Percentiles rank a stretch among this genome's conserved stretches.
Evolutionary conservation across 495 filamentous ascomycete genomes (phyloP).

Genomic region (Cercophora newfieldiana): DNA sequence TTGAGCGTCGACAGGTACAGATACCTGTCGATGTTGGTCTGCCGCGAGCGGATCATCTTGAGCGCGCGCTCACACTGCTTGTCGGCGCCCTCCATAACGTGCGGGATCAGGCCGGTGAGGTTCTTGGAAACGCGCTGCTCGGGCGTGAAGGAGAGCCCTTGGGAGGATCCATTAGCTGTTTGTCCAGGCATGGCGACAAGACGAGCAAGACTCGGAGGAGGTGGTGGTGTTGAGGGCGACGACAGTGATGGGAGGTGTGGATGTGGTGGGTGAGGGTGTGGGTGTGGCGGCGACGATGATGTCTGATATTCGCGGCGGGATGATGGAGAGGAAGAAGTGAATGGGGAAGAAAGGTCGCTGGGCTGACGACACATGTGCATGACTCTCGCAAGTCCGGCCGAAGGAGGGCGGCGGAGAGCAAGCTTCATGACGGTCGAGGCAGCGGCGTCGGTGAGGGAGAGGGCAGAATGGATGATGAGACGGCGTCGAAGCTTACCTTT

Average conservation of each 20-base stretch:
- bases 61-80: constrained; percentile 57
- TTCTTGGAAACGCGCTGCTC: constrained; percentile 57
- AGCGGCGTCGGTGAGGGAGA: not conserved
- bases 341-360: not conserved
- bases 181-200: constrained; percentile 6
- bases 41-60: constrained; percentile 70
- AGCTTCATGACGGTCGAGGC: constrained; percentile 14
- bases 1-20: constrained; percentile 88
- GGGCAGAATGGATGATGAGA: constrained; percentile 4
- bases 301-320: not conserved
- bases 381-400: constrained; percentile 3
- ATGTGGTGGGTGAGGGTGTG: not conserved
- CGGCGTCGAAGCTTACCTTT: constrained; percentile 44
- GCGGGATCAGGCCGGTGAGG: constrained; percentile 58
- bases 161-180: constrained; percentile 19
- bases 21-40: constrained; percentile 87
- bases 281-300: not conserved
- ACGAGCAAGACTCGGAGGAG: not conserved
- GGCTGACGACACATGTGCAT: constrained; percentile 6
- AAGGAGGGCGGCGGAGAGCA: not conserved
- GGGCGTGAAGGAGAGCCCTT: constrained; percentile 58
- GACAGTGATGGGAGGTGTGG: not conserved
- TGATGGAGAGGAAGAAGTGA: not conserved
- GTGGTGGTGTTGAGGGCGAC: not conserved
- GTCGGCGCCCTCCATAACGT: constrained; percentile 54